phyloP scores from a whole-genome alignment of 345 rosid species.

The Pugionium dolabratum region DNA sequence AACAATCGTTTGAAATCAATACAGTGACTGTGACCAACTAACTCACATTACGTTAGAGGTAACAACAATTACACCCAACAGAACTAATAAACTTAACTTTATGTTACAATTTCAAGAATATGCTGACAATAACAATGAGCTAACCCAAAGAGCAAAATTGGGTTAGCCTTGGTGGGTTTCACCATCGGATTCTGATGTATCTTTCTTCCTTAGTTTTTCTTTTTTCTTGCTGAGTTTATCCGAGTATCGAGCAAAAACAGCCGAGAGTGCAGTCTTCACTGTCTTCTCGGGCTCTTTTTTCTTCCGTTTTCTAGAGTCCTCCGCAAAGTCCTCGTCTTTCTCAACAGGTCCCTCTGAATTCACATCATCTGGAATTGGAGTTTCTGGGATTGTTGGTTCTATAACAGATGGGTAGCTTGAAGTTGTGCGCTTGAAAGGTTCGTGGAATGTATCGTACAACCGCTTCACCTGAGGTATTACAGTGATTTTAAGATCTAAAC shows the following conservation, averaged over 20 bases:
- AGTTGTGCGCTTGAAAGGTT: conserved; percentile 80
- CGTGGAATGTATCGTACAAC: conserved; percentile 87
- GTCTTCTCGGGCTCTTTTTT: conserved; percentile 64
- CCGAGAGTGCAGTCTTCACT: conserved; percentile 70
- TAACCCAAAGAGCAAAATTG: not conserved
- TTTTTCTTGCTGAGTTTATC: conserved; percentile 46
- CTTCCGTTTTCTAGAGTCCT: conserved; percentile 48
- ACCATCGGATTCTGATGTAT: conserved; percentile 13
- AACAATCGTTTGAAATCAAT: too few species aligned
- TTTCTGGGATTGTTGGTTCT: conserved; percentile 48
- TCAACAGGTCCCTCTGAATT: conserved; percentile 44
- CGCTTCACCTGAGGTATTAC: conserved; percentile 65
- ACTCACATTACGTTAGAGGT: too few species aligned
- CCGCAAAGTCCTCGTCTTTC: conserved; percentile 47
- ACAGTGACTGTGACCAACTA: too few species aligned
- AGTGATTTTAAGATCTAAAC: not conserved
- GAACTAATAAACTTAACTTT: not conserved
- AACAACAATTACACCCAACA: conserved; percentile 7
- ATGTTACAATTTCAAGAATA: conserved; percentile 16
- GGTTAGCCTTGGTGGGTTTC: conserved; percentile 23
- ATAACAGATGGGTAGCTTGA: conserved; percentile 49
- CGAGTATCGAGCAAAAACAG: conserved; percentile 71
- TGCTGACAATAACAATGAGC: conserved; percentile 3
- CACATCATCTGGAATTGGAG: conserved; percentile 45
- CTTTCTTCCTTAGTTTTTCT: not conserved